Evolutionary conservation across 2,329 filamentous ascomycete species (phyloP).

Genomic region (Epichloe scottii): DNA sequence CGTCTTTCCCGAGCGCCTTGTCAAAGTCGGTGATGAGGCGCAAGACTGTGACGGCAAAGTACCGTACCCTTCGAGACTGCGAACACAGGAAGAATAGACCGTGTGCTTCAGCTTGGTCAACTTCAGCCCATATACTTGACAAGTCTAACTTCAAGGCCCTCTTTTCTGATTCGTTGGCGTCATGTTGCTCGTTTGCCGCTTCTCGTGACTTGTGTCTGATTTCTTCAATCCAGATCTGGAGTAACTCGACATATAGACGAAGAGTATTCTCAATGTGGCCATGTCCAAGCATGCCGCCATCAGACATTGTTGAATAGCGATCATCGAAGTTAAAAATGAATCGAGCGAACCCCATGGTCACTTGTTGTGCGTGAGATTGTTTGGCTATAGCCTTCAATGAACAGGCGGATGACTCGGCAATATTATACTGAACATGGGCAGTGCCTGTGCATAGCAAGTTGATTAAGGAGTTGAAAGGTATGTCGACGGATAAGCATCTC

Average conservation of each 20-base stretch:
- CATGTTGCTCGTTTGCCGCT: slow-evolving; percentile 50
- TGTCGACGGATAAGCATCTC: slow-evolving; percentile 80
- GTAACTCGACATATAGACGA: slow-evolving; percentile 79
- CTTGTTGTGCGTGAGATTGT: slow-evolving; percentile 85
- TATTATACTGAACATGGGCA: slow-evolving; percentile 84
- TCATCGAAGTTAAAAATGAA: slow-evolving; percentile 99
- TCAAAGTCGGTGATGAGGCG: slow-evolving; percentile 92
- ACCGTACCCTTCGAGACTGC: slow-evolving; percentile 77
- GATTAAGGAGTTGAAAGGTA: slow-evolving; percentile 86
- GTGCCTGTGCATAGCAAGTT: slow-evolving; percentile 94
- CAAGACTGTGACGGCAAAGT: slow-evolving; percentile 85
- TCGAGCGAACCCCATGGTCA: slow-evolving; percentile 89
- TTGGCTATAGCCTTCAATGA: slow-evolving; percentile 91
- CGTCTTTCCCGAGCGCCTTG: slow-evolving; percentile 63
- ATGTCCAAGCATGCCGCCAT: slow-evolving; percentile 88
- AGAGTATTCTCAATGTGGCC: slow-evolving; percentile 92
- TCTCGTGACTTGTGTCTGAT: slow-evolving; percentile 78
- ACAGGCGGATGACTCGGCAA: slow-evolving; percentile 81
- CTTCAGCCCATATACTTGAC: slow-evolving; percentile 80
- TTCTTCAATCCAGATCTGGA: slow-evolving; percentile 96
- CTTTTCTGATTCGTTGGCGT: slow-evolving; percentile 52
- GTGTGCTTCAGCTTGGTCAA: slow-evolving; percentile 94
- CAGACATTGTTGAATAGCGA: slow-evolving; percentile 93
- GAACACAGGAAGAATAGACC: slow-evolving; percentile 96
- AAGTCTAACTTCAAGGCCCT: slow-evolving; percentile 70